phyloP scores from a whole-genome alignment of 345 rosid genomes.

The Salix viminalis region DNA sequence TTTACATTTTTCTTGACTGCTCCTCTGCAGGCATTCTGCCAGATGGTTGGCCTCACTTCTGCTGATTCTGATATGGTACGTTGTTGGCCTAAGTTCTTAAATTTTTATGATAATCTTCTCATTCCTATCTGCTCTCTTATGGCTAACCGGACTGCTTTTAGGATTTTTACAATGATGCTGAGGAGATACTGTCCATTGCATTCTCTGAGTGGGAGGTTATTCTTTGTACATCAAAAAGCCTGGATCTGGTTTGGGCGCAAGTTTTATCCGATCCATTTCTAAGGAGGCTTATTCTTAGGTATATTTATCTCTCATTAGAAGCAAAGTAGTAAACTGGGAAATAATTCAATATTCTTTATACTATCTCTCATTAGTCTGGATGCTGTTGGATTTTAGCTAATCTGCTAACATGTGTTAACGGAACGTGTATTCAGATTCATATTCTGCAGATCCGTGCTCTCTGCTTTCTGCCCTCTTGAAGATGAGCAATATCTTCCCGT shows the following conservation, averaged over 20 bases:
- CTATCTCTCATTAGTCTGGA: not conserved
- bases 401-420: not conserved
- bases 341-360: not conserved
- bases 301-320: constrained; percentile 2
- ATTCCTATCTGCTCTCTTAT: constrained; percentile 6
- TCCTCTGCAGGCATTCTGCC: constrained; percentile 86
- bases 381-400: not conserved
- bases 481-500: constrained; percentile 61
- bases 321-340: not conserved
- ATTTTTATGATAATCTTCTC: constrained; percentile 2
- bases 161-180: constrained; percentile 63
- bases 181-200: constrained; percentile 62
- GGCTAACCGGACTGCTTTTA: constrained; percentile 19
- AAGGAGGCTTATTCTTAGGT: constrained; percentile 90
- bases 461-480: constrained; percentile 40
- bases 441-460: constrained; percentile 70
- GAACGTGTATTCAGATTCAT: constrained; percentile 60
- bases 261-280: constrained; percentile 79
- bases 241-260: constrained; percentile 96
- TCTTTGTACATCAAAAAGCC: constrained; percentile 65
- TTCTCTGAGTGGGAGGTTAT: constrained; percentile 85
- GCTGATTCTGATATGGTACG: constrained; percentile 50
- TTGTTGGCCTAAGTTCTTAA: not conserved
- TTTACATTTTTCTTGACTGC: constrained; percentile 89
- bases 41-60: constrained; percentile 59